Evolutionary conservation across 2,329 filamentous ascomycete genomes (phyloP), one percentile per base, ranked within the genome.

Genomic region (Diaporthe sp.): DNA sequence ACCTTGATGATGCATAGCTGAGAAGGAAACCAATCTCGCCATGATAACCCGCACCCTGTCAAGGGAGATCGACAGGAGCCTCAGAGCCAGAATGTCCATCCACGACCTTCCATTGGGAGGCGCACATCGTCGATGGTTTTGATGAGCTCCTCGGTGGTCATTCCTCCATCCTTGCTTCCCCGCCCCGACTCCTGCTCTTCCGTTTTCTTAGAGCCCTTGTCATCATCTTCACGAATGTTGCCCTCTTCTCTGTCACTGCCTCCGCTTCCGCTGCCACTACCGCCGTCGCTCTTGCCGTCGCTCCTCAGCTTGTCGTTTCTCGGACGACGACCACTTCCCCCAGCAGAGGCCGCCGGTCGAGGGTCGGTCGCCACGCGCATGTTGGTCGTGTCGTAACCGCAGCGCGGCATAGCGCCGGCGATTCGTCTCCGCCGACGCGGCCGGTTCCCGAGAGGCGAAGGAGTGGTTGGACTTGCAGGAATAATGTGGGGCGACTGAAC

Each of bases 21-120:
- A 34, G 19, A 42, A 37, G n/a, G n/a, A 46, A 25, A 37, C 19
- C 12, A 34, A 12, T n/a, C 61, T 28, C 12, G 44, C 19, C 28
- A 10, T 25, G 44, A 3, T 25, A 34, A 31, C 15, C 7, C 9
- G 28, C 19, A 5, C 42, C 17, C 22, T 4, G 17, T 6, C n/a
- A 13, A 19, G 31, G 19, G 49, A 51, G 25, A 17, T 12, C 12
- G 44, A 10, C 13, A 55, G 4, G 17, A 22, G n/a, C 22, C 31
- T 76, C 61, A 76, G n/a, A 75, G 39, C 73, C 75, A 76, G 31
- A 75, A 76, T 2, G 75, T 75, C 75, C 75, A 75, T 3, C 73
- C 75, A 3, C 68, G 60, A n/a, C 73, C 75, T 28, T 28, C 60
- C 12, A 68, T 19, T 10, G 37, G 61, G 13, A 67, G 4, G 31